Conservation (phyloP, 1,139 yeast genomes). For the Blastobotrys petasosporus region DNA sequence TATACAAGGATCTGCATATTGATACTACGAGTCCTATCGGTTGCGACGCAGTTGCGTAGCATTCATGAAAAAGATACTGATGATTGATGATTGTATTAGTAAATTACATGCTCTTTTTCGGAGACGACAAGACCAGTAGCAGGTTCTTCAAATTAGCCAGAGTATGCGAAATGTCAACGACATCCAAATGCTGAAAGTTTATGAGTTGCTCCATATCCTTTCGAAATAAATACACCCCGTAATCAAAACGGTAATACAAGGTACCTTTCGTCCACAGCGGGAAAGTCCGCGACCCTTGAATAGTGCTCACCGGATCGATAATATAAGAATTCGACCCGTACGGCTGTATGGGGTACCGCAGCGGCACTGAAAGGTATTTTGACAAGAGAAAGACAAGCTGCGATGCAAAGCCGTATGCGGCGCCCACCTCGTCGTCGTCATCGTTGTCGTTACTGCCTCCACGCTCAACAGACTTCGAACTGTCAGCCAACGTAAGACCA, state of each 20-base stretch:
- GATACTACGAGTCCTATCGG: too few species aligned
- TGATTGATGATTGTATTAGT: too few species aligned
- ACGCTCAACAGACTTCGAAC: slow-evolving; percentile 2
- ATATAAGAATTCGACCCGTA: slow-evolving; percentile 49
- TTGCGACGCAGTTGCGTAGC: too few species aligned
- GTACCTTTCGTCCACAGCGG: slow-evolving; percentile 49
- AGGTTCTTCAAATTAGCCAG: slow-evolving; percentile 38
- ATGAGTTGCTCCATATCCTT: slow-evolving; percentile 48
- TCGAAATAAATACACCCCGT: slow-evolving; percentile 44
- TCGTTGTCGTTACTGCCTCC: slow-evolving; percentile 19
- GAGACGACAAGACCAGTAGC: slow-evolving; percentile 28
- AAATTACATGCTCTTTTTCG: neutral
- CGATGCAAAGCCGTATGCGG: slow-evolving; percentile 45
- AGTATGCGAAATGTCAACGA: slow-evolving; percentile 36
- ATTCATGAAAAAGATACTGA: too few species aligned
- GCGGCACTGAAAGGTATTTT: slow-evolving; percentile 40
- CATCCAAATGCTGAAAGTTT: slow-evolving; percentile 32
- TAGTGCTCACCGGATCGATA: slow-evolving; percentile 44
- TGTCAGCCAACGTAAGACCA: slow-evolving; percentile 25
- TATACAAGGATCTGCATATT: too few species aligned
- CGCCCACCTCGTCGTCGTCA: slow-evolving; percentile 40
- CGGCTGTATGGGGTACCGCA: slow-evolving; percentile 47
- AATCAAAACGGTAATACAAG: slow-evolving; percentile 46
- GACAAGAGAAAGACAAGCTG: slow-evolving; percentile 42
- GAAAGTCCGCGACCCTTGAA: slow-evolving; percentile 39